Evolutionary conservation across 257 asterid genomes (phyloP).

Genomic region (Misopates orontium): DNA sequence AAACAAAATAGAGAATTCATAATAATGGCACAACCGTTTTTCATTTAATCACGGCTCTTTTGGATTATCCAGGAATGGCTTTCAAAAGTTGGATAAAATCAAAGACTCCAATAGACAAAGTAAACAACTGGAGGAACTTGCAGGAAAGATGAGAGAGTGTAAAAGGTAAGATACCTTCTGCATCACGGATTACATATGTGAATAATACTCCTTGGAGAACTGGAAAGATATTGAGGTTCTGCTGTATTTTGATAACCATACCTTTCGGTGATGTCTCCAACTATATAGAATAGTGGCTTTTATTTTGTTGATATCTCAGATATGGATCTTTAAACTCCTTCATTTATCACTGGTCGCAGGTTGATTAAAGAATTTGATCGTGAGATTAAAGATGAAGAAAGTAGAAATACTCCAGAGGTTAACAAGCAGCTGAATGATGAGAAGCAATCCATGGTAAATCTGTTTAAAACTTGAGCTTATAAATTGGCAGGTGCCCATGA

Average conservation of each 20-base stretch:
- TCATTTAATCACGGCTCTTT: neutral
- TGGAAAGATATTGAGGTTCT: conserved; percentile 13
- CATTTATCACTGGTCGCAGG: conserved; percentile 39
- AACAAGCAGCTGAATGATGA: conserved; percentile 91
- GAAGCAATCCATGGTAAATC: conserved; percentile 85
- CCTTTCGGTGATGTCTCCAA: conserved; percentile 7
- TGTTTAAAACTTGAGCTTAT: conserved; percentile 15
- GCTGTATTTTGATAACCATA: conserved; percentile 18
- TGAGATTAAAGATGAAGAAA: conserved; percentile 93
- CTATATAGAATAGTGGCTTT: conserved; percentile 17
- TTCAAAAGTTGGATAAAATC: conserved; percentile 89
- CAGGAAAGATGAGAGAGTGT: conserved; percentile 95
- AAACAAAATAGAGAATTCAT: neutral
- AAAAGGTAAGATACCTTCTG: conserved; percentile 56
- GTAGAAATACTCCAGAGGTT: conserved; percentile 69
- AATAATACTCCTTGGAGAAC: neutral
- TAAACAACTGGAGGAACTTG: conserved; percentile 90
- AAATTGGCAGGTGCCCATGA: neutral
- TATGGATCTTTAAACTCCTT: conserved; percentile 21
- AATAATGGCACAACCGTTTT: neutral
- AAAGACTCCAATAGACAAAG: conserved; percentile 90
- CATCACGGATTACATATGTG: neutral
- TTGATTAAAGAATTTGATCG: conserved; percentile 94
- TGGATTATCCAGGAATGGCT: conserved; percentile 69
- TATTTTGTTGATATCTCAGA: conserved; percentile 16